Percentiles rank a stretch among this genome's conserved stretches.
Conservation (phyloP, 2,329 filamentous ascomycete genomes). For the Pseudogymnoascus sp. region DNA sequence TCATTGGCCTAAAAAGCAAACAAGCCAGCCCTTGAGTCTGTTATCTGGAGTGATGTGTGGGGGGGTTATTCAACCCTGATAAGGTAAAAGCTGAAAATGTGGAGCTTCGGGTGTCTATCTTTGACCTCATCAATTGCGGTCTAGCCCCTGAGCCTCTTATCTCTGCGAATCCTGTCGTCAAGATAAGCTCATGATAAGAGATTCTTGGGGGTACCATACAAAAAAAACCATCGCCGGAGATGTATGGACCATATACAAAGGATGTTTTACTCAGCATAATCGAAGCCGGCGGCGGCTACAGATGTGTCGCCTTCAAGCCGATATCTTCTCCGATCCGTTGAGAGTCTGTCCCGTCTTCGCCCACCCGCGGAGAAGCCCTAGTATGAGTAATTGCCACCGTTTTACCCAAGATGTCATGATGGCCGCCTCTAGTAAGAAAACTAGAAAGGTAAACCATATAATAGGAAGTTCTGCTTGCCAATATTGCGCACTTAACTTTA, state of each 20-base stretch:
- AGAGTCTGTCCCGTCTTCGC: not conserved
- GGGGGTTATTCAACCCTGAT: not conserved
- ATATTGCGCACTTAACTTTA: not conserved
- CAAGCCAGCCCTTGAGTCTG: not conserved
- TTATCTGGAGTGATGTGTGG: not conserved
- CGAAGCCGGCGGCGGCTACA: not conserved
- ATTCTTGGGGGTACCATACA: not conserved
- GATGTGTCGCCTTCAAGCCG: not conserved
- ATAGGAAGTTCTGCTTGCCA: not conserved
- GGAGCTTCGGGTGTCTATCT: not conserved
- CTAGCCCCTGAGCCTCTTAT: constrained; percentile 1
- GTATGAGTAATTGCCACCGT: not conserved
- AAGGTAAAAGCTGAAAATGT: not conserved
- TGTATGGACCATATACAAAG: not conserved
- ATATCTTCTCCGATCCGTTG: not conserved
- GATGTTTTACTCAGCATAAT: not conserved
- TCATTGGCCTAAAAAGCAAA: not conserved
- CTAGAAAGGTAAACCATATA: not conserved
- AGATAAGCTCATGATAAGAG: constrained; percentile 7
- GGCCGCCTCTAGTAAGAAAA: not conserved
- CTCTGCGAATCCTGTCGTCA: not conserved
- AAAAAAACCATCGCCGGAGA: not conserved
- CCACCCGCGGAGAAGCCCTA: not conserved
- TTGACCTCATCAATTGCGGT: not conserved
- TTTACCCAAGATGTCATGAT: not conserved